phyloP scores from a whole-genome alignment of 495 filamentous ascomycete species.

The Bryoglossum gracile region DNA sequence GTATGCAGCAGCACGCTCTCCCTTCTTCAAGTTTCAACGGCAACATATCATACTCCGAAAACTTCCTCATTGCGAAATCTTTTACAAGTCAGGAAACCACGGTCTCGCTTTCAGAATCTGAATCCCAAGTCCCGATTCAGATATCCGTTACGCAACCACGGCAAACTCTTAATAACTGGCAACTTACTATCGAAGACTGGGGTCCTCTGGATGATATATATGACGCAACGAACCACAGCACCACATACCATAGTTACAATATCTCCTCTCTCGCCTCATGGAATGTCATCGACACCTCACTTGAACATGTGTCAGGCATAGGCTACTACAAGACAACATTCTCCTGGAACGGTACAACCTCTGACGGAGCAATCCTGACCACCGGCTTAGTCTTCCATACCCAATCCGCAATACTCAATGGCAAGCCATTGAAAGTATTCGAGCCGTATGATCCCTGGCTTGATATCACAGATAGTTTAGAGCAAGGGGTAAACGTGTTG shows the following conservation, averaged over 20 bases:
- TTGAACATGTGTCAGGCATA: neutral
- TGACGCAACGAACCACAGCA: neutral
- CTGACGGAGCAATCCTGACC: conserved; percentile 10
- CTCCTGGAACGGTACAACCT: neutral
- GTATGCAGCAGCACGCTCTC: too few species aligned
- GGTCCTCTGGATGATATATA: neutral
- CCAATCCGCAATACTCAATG: conserved; percentile 3
- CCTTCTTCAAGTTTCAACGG: too few species aligned
- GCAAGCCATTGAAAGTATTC: conserved; percentile 1
- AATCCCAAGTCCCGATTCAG: too few species aligned
- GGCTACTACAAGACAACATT: neutral
- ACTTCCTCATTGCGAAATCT: too few species aligned
- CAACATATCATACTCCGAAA: too few species aligned
- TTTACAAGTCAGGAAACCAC: too few species aligned
- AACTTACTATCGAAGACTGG: neutral
- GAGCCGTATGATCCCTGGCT: conserved; percentile 2
- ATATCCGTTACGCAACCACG: too few species aligned
- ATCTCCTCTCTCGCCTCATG: neutral
- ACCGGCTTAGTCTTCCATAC: conserved; percentile 13
- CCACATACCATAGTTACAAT: neutral
- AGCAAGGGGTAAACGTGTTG: conserved; percentile 5
- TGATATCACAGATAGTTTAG: conserved; percentile 10
- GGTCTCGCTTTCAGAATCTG: too few species aligned
- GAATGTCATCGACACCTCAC: neutral
- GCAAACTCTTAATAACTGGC: neutral